phyloP scores from a whole-genome alignment of 768 basidiomycete genomes.

The Mycena galericulata region DNA sequence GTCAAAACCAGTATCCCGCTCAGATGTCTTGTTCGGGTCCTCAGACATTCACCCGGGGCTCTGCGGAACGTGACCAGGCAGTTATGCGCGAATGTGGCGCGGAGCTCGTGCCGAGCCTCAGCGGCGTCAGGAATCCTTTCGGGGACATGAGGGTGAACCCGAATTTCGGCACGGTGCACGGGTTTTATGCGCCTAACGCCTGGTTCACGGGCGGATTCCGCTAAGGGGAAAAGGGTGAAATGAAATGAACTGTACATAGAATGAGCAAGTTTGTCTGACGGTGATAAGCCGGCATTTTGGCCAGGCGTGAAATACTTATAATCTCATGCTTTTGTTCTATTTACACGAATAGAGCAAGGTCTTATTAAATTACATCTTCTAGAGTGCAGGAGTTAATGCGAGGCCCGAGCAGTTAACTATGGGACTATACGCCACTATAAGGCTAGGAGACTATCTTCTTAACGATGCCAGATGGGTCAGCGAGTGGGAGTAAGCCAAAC shows the following conservation, averaged over 20 bases:
- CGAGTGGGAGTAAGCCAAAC: too few species aligned
- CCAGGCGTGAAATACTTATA: too few species aligned
- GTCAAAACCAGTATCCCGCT: background rate
- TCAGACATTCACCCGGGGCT: background rate
- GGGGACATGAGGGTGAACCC: conserved; percentile 16
- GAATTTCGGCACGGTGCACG: background rate
- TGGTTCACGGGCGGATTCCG: conserved; percentile 19
- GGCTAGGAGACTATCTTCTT: too few species aligned
- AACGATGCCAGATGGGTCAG: too few species aligned
- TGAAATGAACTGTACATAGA: background rate
- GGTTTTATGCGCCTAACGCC: conserved; percentile 18
- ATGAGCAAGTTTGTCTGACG: background rate
- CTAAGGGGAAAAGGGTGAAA: background rate
- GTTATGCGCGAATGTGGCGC: conserved; percentile 21
- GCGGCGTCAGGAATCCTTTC: conserved; percentile 19
- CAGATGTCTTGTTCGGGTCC: background rate
- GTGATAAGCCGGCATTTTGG: too few species aligned
- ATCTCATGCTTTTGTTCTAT: too few species aligned
- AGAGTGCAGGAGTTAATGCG: too few species aligned
- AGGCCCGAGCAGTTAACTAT: too few species aligned
- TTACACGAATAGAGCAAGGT: too few species aligned
- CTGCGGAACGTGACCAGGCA: conserved; percentile 1
- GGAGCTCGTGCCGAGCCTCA: conserved; percentile 7
- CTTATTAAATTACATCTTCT: too few species aligned
- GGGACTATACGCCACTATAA: too few species aligned